phyloP scores from a whole-genome alignment of 2,329 filamentous ascomycete species.

The Epichloe elymi region DNA sequence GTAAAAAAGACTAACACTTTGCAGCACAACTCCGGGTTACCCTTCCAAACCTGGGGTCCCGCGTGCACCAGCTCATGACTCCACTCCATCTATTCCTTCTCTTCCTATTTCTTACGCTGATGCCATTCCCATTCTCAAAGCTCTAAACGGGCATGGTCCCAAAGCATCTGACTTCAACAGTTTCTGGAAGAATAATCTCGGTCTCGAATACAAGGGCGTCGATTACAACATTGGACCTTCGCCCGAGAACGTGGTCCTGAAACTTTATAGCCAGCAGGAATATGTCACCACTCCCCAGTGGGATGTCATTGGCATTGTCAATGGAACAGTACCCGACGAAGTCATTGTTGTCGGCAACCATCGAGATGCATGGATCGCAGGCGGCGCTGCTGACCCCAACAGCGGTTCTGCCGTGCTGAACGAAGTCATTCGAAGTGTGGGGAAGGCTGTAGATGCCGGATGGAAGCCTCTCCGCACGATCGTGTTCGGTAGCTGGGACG shows the following conservation, averaged over 20 bases:
- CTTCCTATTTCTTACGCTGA: conserved; percentile 82
- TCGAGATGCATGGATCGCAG: conserved; percentile 77
- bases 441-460: conserved; percentile 49
- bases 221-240: conserved; percentile 78
- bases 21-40: conserved; percentile 74
- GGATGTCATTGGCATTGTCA: conserved; percentile 88
- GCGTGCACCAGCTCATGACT: conserved; percentile 53
- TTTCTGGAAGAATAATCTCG: conserved; percentile 56
- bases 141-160: conserved; percentile 79
- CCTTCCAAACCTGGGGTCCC: conserved; percentile 83
- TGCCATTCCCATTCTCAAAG: conserved; percentile 74
- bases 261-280: conserved; percentile 66
- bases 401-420: conserved; percentile 69
- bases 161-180: conserved; percentile 60
- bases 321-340: conserved; percentile 72
- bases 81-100: conserved; percentile 76
- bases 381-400: conserved; percentile 74
- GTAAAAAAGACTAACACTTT: neutral
- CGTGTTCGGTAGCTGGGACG: conserved; percentile 75
- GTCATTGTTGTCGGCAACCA: conserved; percentile 88
- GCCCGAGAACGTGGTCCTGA: conserved; percentile 56
- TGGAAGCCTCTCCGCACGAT: conserved; percentile 66
- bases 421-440: conserved; percentile 65
- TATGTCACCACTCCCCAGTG: conserved; percentile 73
- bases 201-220: conserved; percentile 67